These are phyloP conservation scores for Mallotus japonicus DNA, from an alignment of 441 rosid species.

Conservation along the genomic window DNA sequence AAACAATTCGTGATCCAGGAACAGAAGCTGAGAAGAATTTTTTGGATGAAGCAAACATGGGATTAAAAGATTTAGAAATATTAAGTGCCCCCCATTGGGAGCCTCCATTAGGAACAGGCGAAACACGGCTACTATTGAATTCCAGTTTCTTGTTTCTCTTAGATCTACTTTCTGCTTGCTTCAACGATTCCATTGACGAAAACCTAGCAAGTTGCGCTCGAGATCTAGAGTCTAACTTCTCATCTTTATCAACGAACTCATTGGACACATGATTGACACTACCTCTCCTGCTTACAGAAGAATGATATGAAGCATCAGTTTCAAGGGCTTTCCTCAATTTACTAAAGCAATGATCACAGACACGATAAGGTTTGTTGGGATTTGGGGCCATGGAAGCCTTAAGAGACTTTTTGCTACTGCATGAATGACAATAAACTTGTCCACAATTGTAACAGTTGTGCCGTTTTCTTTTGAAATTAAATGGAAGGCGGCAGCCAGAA, in stretches of 20 bases:
- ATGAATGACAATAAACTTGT: slow-evolving; percentile 84
- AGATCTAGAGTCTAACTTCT: slow-evolving; percentile 73
- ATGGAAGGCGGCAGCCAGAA: slow-evolving; percentile 91
- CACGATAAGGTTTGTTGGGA: slow-evolving; percentile 87
- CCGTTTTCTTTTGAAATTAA: slow-evolving; percentile 89
- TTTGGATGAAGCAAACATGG: slow-evolving; percentile 87
- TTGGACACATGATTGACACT: slow-evolving; percentile 51
- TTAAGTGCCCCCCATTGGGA: slow-evolving; percentile 78
- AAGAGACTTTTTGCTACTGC: slow-evolving; percentile 79
- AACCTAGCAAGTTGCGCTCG: slow-evolving; percentile 73
- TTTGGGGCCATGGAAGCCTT: slow-evolving; percentile 98
- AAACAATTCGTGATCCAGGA: slow-evolving; percentile 96
- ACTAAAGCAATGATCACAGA: slow-evolving; percentile 77
- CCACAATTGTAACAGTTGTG: slow-evolving; percentile 98
- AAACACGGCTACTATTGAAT: slow-evolving; percentile 86
- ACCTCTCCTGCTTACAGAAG: slow-evolving; percentile 73
- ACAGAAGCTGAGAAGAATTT: slow-evolving; percentile 96
- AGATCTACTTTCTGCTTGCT: slow-evolving; percentile 64
- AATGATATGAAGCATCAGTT: slow-evolving; percentile 60
- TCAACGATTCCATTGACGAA: slow-evolving; percentile 76
- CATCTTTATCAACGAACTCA: slow-evolving; percentile 64
- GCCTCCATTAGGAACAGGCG: slow-evolving; percentile 79
- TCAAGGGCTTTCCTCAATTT: slow-evolving; percentile 76
- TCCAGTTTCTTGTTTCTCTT: slow-evolving; percentile 85
- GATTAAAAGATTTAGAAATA: slow-evolving; percentile 74